Evolutionary conservation across 2,329 filamentous ascomycete species (phyloP), one percentile per base, ranked within the genome.

Genomic region (Hypoxylon sp.): DNA sequence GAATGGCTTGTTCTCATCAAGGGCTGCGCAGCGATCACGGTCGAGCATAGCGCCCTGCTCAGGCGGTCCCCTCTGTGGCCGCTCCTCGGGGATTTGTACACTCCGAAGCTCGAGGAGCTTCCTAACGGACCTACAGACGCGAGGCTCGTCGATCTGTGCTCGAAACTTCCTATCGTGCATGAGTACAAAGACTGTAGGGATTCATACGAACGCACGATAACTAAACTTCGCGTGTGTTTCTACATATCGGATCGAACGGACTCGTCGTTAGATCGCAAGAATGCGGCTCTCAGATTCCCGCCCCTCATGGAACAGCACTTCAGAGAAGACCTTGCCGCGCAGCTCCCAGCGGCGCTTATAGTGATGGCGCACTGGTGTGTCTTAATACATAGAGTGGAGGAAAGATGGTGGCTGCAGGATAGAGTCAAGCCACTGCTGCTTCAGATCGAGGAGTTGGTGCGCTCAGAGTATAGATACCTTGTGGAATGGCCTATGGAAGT

Each of bases 361-460:
- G n/a, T 76, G 1, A 71, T 74, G 71, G 71, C 70, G 1, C 75
- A 68, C 48, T 76, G 75, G 75, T 74, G 73, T 46, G 67, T 75
- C 6, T 56, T 76, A 52, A 42, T 75, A 17, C 47, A 73, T 31
- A 67, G 75, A 3, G 62, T 72, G 10, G 68, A 74, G 56, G 55
- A 68, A 8, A 64, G 69, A 47, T 75, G 74, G 72, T 74, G 71
- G 70, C 65, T 73, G 0, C 64, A 61, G 53, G 69, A 65, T 1
- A 62, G 57, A 29, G 63, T 73, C 1, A 31, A 46, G 15, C 72
- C 72, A 19, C 46, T 74, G 19, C 39, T 72, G 27, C 27, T 57
- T 2, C 61, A 66, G 55, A 72, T 74, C 11, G 58, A 62, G 42
- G 67, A 71, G 32, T 17, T 73, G 55, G 39, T 74, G 11, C 55